Conservation (phyloP, 257 asterid genomes). For the Solanum piurae region DNA sequence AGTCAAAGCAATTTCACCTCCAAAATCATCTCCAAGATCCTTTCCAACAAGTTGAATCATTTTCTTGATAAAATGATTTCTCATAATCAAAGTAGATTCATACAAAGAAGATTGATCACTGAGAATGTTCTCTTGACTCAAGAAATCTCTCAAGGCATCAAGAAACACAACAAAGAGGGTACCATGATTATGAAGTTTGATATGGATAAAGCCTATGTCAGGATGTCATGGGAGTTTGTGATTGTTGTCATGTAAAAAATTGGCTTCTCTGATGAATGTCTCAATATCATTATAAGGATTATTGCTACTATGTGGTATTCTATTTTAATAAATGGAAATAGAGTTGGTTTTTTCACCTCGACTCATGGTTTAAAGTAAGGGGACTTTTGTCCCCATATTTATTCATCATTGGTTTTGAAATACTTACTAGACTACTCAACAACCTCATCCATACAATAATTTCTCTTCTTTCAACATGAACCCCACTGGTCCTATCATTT, state of each 20-base stretch:
- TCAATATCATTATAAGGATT: background rate
- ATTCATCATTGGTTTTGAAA: background rate
- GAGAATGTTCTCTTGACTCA: background rate
- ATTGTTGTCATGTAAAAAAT: background rate
- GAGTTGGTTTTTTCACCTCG: background rate
- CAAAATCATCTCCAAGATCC: no score
- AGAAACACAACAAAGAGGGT: background rate
- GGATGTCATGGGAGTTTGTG: background rate
- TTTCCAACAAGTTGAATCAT: background rate
- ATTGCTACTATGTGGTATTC: background rate
- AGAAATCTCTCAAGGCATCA: background rate
- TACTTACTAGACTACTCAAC: background rate
- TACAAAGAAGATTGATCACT: background rate
- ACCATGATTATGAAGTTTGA: background rate
- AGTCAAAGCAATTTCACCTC: background rate
- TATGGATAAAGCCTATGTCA: background rate
- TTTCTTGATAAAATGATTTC: background rate
- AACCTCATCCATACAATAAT: background rate
- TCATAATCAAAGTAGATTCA: background rate
- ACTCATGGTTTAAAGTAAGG: background rate
- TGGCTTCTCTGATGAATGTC: background rate
- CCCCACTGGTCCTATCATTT: background rate
- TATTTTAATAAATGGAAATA: background rate
- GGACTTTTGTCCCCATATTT: background rate
- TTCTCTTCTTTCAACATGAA: background rate